Evolutionary conservation across 2,329 filamentous ascomycete genomes (phyloP), one percentile per base, ranked within the genome.

Genomic region (Geoglossum cookeanum): DNA sequence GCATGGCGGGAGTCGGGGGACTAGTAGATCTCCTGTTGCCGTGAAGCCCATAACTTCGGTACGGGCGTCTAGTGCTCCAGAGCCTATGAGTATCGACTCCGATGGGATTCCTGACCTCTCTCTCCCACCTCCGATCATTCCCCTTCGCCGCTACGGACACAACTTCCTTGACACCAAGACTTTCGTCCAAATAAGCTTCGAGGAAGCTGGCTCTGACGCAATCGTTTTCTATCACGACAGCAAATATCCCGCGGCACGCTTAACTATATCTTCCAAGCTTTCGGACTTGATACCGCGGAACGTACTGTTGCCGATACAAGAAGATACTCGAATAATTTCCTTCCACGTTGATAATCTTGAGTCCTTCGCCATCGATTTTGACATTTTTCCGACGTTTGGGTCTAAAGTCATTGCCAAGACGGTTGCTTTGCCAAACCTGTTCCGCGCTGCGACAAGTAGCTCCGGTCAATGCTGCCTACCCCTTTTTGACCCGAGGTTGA

Each of bases 121-220:
- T 63, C 76, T 98, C 11, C 92, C 92, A 27, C 92, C 92, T 22
- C 92, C 92, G 0, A 97, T 98, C 62, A 96, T 98, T 62, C 92
- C 92, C 0, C 76, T 97, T 53, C 81, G 92, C 63, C 80, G 92
- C 64, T 98, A 98, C 65, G 92, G 92, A 15, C 92, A 98, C 72
- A 98, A 97, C 69, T 98, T 98, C 75, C 76, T 98, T 39, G 92
- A 98, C 66, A 95, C 88, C 33, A 98, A 97, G 72, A 94, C 90
- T 0, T 94, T 96, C 61, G 83, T 98, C 11, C 87, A 96, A 65
- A 85, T 98, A 61, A 87, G 79, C 63, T 97, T 98, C 65, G 87
- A 91, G 55, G 83, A 84, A 59, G 74, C 79, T 30, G 81, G 78
- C 55, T 80, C 73, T 32, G 78, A 92, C 55, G 86, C 92, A 0